These are phyloP conservation scores for Backusella liffmaniae DNA, from an alignment of 192 early-diverging fungal species.

Conservation along the genomic window DNA sequence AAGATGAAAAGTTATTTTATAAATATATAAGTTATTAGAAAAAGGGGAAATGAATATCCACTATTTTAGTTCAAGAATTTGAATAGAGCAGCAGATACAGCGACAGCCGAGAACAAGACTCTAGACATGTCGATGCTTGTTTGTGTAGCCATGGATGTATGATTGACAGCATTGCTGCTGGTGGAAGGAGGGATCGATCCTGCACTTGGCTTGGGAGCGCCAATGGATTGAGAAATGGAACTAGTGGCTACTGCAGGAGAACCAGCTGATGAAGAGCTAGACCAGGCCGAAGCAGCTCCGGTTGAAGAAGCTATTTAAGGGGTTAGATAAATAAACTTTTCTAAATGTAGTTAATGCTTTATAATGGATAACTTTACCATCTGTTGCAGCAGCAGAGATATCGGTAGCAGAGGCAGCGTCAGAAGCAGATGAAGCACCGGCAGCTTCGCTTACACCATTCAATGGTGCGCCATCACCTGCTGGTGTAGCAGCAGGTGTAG, in stretches of 20 bases:
- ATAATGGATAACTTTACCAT: not conserved
- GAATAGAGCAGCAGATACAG: not conserved
- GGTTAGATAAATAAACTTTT: not conserved
- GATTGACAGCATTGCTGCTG: not conserved
- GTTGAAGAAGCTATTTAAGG: not conserved
- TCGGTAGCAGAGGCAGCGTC: not conserved
- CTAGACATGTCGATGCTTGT: not conserved
- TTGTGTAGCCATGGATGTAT: constrained; percentile 3
- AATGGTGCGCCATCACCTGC: not conserved
- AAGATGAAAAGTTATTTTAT: not conserved
- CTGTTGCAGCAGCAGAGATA: not conserved
- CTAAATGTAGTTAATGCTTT: not conserved
- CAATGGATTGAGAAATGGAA: not conserved
- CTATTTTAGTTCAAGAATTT: not conserved
- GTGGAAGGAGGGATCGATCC: constrained; percentile 1
- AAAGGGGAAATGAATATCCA: not conserved
- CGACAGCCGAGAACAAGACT: constrained; percentile 4
- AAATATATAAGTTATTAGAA: not conserved
- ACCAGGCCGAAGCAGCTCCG: not conserved
- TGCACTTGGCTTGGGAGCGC: not conserved
- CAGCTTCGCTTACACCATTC: not conserved
- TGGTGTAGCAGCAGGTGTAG: not conserved
- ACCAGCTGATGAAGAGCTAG: not conserved
- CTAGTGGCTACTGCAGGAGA: constrained; percentile 1
- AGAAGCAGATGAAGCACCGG: not conserved